Conservation (phyloP, 768 basidiomycete genomes). For the Boletus pseudopeckii region DNA sequence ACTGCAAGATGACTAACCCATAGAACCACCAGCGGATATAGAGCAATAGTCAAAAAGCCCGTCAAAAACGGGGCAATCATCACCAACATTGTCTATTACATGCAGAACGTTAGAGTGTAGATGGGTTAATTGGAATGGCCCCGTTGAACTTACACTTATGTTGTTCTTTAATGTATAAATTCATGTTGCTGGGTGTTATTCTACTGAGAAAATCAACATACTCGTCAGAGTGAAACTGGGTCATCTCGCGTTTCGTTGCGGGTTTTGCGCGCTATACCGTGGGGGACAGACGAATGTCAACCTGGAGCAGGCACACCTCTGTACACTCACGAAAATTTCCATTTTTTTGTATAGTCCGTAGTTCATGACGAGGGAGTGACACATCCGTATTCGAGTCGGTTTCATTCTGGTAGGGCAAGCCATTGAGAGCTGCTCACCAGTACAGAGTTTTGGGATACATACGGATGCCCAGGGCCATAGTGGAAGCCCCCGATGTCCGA, state of each 20-base stretch:
- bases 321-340: slow-evolving; percentile 91
- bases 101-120: not conserved
- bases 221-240: slow-evolving; percentile 98
- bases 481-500: slow-evolving; percentile 99
- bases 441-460: slow-evolving; percentile 25
- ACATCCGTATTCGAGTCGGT: slow-evolving; percentile 98
- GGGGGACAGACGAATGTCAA: not conserved
- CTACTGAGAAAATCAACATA: slow-evolving; percentile 95
- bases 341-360: slow-evolving; percentile 99
- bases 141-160: slow-evolving; percentile 71
- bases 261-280: slow-evolving; percentile 87
- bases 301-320: not conserved
- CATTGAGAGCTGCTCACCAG: not conserved
- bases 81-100: slow-evolving; percentile 86
- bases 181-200: slow-evolving; percentile 95
- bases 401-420: slow-evolving; percentile 66
- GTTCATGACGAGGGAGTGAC: slow-evolving; percentile 99
- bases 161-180: slow-evolving; percentile 89
- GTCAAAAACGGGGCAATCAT: slow-evolving; percentile 98
- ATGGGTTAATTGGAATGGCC: not conserved
- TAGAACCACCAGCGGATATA: slow-evolving; percentile 98
- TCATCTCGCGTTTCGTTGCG: slow-evolving; percentile 99
- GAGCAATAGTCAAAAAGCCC: slow-evolving; percentile 99
- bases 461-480: slow-evolving; percentile 98
- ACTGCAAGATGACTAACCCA: slow-evolving; percentile 61